Percentiles rank a stretch among this genome's conserved stretches.
Conservation (phyloP, 2,329 filamentous ascomycete species). For the Diaporthe citri region DNA sequence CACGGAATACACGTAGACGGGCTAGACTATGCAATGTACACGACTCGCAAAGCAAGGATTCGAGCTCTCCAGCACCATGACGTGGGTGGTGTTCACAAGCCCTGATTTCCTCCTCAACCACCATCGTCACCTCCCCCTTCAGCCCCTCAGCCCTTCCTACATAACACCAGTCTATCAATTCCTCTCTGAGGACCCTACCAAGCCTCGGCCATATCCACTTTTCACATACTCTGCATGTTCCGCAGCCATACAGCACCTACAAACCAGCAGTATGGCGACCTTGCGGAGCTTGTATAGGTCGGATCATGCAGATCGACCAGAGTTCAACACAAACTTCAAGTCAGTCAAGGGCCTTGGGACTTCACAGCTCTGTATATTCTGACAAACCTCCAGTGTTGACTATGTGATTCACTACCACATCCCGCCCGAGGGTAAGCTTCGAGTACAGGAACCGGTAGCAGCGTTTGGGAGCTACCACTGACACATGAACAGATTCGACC, state of each 20-base stretch:
- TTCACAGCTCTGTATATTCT: slow-evolving; percentile 34
- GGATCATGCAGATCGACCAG: slow-evolving; percentile 44
- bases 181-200: not conserved
- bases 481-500: slow-evolving; percentile 65
- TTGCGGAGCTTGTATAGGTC: slow-evolving; percentile 50
- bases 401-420: slow-evolving; percentile 88
- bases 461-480: not conserved
- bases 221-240: slow-evolving; percentile 22
- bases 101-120: slow-evolving; percentile 14
- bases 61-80: slow-evolving; percentile 24
- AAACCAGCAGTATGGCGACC: slow-evolving; percentile 49
- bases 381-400: slow-evolving; percentile 72
- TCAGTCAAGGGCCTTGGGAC: slow-evolving; percentile 42
- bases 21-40: slow-evolving; percentile 10
- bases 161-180: slow-evolving; percentile 9
- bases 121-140: slow-evolving; percentile 12
- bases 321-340: slow-evolving; percentile 55
- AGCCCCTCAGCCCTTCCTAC: slow-evolving; percentile 3
- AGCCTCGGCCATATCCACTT: slow-evolving; percentile 7
- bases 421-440: slow-evolving; percentile 70
- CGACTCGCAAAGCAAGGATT: slow-evolving; percentile 31
- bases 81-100: slow-evolving; percentile 14
- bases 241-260: slow-evolving; percentile 19
- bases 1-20: not conserved
- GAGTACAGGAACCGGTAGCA: too few relatives aligned